Conservation (phyloP, 169 alveolate species). For the Cryptosporidium felis region DNA sequence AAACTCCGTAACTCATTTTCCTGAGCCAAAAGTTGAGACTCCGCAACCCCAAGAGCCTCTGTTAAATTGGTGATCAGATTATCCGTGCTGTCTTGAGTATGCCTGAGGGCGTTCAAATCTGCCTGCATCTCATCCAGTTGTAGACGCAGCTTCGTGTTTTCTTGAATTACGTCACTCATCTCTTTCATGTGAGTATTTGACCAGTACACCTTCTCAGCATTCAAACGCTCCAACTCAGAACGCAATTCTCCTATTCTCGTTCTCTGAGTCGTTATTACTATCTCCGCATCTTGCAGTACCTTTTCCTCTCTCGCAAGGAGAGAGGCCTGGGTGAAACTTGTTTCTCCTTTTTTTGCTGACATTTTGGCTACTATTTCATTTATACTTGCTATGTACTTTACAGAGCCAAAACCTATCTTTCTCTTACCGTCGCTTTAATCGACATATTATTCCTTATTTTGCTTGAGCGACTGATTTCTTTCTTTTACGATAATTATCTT, state of each 20-base stretch:
- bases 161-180: conserved; percentile 69
- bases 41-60: conserved; percentile 66
- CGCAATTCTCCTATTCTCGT: conserved; percentile 54
- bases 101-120: conserved; percentile 64
- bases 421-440: neutral
- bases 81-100: conserved; percentile 60
- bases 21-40: conserved; percentile 39
- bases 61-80: conserved; percentile 56
- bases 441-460: neutral
- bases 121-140: conserved; percentile 64
- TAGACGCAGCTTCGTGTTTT: conserved; percentile 44
- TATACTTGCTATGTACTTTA: too few relatives aligned
- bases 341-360: conserved; percentile 8
- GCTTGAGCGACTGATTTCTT: too few relatives aligned
- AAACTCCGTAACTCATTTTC: conserved; percentile 45
- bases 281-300: conserved; percentile 66
- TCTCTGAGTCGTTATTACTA: conserved; percentile 67
- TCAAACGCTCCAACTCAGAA: conserved; percentile 50
- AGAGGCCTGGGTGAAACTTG: conserved; percentile 64
- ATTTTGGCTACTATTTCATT: too few relatives aligned
- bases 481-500: too few relatives aligned
- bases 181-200: conserved; percentile 70
- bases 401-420: too few relatives aligned
- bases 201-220: conserved; percentile 63
- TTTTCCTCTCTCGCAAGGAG: conserved; percentile 70